Conservation (phyloP, 2,329 filamentous ascomycete species). For the Xylaria sp. region DNA sequence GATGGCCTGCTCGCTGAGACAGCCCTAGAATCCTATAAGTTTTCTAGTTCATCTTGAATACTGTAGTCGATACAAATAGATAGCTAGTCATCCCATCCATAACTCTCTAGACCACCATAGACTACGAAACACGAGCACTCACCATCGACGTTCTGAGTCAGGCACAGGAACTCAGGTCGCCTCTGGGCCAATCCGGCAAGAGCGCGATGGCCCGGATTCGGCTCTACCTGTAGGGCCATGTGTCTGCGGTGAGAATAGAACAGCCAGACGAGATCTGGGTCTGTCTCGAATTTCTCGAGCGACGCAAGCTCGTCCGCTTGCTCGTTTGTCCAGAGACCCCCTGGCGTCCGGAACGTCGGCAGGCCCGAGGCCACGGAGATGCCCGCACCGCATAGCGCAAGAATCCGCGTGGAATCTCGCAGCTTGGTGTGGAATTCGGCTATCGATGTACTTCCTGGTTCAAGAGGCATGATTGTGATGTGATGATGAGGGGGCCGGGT, state of each 20-base stretch:
- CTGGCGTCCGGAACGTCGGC: conserved; percentile 77
- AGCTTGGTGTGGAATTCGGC: conserved; percentile 48
- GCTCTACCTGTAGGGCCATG: conserved; percentile 76
- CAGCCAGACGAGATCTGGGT: conserved; percentile 86
- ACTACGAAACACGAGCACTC: neutral
- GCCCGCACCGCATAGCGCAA: conserved; percentile 68
- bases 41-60: neutral
- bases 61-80: neutral
- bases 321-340: conserved; percentile 84
- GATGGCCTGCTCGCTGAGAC: conserved; percentile 76
- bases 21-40: conserved; percentile 62
- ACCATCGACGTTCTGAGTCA: conserved; percentile 92
- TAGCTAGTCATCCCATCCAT: neutral
- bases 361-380: conserved; percentile 67
- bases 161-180: conserved; percentile 73
- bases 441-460: conserved; percentile 30
- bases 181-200: conserved; percentile 75
- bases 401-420: conserved; percentile 58
- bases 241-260: conserved; percentile 86
- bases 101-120: no score
- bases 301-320: conserved; percentile 78
- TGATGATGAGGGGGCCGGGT: neutral
- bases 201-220: conserved; percentile 81
- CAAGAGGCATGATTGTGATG: conserved; percentile 13
- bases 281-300: conserved; percentile 72